Evolutionary conservation across 2,329 filamentous ascomycete genomes (phyloP).

Genomic region (Fusarium lyarnte): DNA sequence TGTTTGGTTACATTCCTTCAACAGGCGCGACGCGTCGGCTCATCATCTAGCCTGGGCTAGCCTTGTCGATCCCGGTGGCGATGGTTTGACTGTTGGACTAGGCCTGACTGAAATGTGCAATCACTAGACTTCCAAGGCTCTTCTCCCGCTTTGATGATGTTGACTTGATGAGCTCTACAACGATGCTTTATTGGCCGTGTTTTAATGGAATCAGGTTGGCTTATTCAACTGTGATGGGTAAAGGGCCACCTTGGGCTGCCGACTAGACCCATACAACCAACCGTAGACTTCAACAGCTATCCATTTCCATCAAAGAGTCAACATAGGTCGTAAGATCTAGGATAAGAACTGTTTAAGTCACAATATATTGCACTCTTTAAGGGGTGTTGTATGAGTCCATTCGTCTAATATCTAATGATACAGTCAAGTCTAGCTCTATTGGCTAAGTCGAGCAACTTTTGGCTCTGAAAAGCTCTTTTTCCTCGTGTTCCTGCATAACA

Average conservation of each 20-base stretch:
- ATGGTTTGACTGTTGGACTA: background rate
- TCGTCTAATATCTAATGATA: conserved; percentile 1
- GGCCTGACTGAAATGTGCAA: background rate
- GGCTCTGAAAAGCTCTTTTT: background rate
- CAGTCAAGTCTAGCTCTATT: conserved; percentile 19
- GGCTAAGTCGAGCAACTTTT: background rate
- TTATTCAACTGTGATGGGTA: background rate
- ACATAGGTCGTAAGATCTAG: background rate
- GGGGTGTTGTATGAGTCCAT: background rate
- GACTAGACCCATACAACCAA: background rate
- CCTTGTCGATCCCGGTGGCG: conserved; percentile 40
- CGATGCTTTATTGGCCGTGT: background rate
- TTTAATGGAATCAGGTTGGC: background rate
- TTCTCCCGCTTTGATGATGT: background rate
- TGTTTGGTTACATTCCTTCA: conserved; percentile 11
- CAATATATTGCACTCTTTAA: background rate
- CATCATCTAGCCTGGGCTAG: conserved; percentile 28
- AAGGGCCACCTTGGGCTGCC: background rate
- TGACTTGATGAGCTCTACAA: background rate
- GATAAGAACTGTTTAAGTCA: background rate
- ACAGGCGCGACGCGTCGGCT: conserved; percentile 12
- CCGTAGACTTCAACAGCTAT: background rate
- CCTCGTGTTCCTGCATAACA: background rate
- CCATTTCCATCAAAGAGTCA: background rate
- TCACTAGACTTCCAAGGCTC: background rate